Evolutionary conservation across 2,329 filamentous ascomycete genomes (phyloP).

Genomic region (Pyricularia sp.): DNA sequence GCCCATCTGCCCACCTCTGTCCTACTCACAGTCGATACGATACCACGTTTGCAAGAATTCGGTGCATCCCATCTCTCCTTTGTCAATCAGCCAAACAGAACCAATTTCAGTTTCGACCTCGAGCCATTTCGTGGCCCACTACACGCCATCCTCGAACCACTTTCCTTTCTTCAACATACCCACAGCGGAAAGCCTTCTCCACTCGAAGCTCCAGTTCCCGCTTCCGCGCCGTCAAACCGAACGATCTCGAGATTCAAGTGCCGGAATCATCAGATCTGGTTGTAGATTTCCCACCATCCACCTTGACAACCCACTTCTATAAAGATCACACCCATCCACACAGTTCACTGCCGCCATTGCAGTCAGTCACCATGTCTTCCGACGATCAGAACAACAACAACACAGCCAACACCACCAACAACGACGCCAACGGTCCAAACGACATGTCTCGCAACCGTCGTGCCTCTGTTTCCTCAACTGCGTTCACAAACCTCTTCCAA

Average conservation of each 20-base stretch:
- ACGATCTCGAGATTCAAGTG: neutral
- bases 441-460: constrained; percentile 30
- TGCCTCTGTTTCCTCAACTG: constrained; percentile 42
- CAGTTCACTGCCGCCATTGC: neutral
- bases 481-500: constrained; percentile 45
- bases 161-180: neutral
- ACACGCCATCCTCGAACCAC: constrained; percentile 11
- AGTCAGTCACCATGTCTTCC: constrained; percentile 15
- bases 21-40: neutral
- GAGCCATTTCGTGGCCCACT: constrained; percentile 9
- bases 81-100: neutral
- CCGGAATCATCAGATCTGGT: neutral
- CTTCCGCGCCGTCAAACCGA: neutral
- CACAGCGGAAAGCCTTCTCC: neutral
- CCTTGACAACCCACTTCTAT: neutral
- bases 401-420: constrained; percentile 11
- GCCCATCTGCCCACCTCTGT: neutral
- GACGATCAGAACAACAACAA: constrained; percentile 18
- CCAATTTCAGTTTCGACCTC: constrained; percentile 9
- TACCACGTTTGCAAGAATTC: neutral
- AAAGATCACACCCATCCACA: neutral
- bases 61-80: neutral
- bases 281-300: neutral
- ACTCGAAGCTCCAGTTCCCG: neutral
- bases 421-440: constrained; percentile 12